phyloP scores from a whole-genome alignment of 2,329 filamentous ascomycete genomes.

The Penicillium italicum region DNA sequence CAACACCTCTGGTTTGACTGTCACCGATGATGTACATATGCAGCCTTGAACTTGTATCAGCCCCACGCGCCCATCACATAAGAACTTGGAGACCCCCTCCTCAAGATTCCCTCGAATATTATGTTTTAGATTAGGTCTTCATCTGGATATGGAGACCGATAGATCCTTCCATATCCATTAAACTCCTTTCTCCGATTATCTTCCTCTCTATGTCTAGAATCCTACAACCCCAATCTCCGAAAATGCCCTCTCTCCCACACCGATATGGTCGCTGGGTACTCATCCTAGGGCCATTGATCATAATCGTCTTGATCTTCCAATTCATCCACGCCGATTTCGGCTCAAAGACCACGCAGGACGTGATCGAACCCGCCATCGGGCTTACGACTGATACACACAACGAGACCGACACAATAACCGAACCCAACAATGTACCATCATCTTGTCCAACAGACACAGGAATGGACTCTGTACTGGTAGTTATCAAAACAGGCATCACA shows the following conservation, averaged over 20 bases:
- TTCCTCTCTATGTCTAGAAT: constrained; percentile 18
- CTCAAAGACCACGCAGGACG: constrained; percentile 5
- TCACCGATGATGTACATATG: neutral
- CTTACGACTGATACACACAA: neutral
- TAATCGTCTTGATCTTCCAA: constrained; percentile 18
- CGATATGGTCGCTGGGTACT: constrained; percentile 23
- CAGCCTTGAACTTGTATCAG: constrained; percentile 4
- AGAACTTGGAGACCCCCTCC: constrained; percentile 3
- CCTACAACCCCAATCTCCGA: neutral
- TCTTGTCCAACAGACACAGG: constrained; percentile 37
- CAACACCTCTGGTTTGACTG: neutral
- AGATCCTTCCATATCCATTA: neutral
- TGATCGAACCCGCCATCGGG: constrained; percentile 1
- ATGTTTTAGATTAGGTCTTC: neutral
- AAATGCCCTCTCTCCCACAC: constrained; percentile 18
- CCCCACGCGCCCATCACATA: constrained; percentile 10
- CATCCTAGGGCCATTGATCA: constrained; percentile 11
- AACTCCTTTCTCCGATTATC: neutral
- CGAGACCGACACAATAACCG: neutral
- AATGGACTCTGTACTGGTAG: constrained; percentile 52
- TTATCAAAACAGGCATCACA: constrained; percentile 57
- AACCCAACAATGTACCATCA: constrained; percentile 4
- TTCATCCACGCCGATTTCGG: constrained; percentile 8
- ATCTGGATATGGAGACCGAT: constrained; percentile 7
- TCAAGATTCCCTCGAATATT: neutral